Base-by-base conservation (phyloP, 1,284 basidiomycete genomes). In the Sphagnurus paluster region DNA sequence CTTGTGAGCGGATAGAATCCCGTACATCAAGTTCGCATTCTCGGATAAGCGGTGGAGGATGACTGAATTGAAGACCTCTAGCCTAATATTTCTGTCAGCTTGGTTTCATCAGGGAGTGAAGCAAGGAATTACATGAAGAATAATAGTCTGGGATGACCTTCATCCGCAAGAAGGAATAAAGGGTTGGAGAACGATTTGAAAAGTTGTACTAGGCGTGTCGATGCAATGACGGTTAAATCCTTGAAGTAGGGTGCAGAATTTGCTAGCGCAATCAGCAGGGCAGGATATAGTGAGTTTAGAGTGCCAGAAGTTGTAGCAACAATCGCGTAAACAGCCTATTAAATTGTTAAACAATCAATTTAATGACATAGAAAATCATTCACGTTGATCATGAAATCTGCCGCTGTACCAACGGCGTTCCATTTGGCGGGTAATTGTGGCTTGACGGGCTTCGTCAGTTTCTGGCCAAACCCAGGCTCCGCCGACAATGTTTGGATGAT, bases 401-500 rank as follows among this genome's bases (percentile, higher is more conserved):
- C 87, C 4, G 82, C 80, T 21, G 80, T 84, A n/a, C 90, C 90
- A 29, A 77, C 69, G 2, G 79, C 76, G 26, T 76, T 76, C 82
- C 84, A 93, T 62, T 90, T 93, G 14, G 82, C 70, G 7, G 87
- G 87, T 29, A 93, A 65, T 23, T 81, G 72, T 5, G 80, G 71
- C 54, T 77, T 82, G 37, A 90, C 67, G 2, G 84, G 78, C 13
- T 71, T 78, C 26, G 77, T 75, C 26, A 96, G 68, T 44, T 82
- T 82, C 4, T 65, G 57, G 2, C 87, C 90, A 59, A 98, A 95
- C 0, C 77, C 72, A 23, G 76, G 75, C 57, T 97, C 91, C 0
- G 93, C 85, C 3, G 93, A 94, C 14, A 98, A 68, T 4, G 91
- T 88, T 62, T 99, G 96, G 4, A 98, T 72, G 49, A 98, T 87